Base-by-base conservation (phyloP, 306 rosid genomes). In the Quercus robur region DNA sequence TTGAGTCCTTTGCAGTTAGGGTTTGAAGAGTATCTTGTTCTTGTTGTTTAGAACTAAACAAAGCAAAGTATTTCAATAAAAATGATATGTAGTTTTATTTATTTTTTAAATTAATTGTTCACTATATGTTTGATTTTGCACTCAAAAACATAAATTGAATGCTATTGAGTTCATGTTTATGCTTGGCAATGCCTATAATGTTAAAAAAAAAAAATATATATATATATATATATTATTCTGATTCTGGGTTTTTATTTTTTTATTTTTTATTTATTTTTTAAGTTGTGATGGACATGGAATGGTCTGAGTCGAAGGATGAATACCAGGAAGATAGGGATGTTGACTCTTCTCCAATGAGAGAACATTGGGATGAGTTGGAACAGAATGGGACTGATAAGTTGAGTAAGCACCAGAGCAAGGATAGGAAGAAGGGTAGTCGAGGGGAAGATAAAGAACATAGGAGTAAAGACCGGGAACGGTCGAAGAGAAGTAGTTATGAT, bases 401-500 rank as follows among this genome's bases (percentile, higher is more conserved):
- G n/a, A 85, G 87, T 79, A 89, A 84, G 78, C 94, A 86, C 74
- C 84, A 87, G 76, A 86, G 89, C 75, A 91, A 90, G 88, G 98
- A 90, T 74, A 83, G 89, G 92, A 91, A 90, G 85, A 92, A 87
- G 89, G 81, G 89, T 66, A 67, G 86, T 77, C 80, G 87, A 54
- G 90, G 89, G 78, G 93, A 87, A 77, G 97, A 91, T 51, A 92
- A 81, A 87, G 97, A 92, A 26, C 85, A 81, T 59, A 88, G 86
- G 76, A 91, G 87, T 82, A 91, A 85, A 77, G 94, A 92, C 62
- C 76, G 90, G 26, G 94, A 90, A 5, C 81, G 78, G 73, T 83
- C 56, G 2, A 88, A 86, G 90, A 85, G 89, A 84, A 54, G 71
- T 62, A 56, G 75, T 5, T 92, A 87, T 55, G 94, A 89, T 82